Evolutionary conservation across 495 filamentous ascomycete species (phyloP).

Genomic region (Penicillium atrosanguineum): DNA sequence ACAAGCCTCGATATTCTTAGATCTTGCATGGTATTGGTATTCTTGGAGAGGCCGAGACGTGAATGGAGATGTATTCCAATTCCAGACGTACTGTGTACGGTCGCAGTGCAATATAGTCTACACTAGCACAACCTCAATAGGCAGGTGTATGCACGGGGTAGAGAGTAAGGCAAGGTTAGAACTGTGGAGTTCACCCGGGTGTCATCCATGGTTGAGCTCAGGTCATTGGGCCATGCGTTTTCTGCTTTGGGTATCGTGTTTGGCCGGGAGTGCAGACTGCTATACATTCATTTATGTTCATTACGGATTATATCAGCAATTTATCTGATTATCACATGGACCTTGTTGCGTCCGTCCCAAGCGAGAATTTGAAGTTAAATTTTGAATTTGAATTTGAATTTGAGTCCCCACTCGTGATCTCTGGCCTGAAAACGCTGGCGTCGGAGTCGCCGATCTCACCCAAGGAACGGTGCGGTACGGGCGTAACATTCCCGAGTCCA

Average conservation of each 20-base stretch:
- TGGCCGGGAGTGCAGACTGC: neutral
- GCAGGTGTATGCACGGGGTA: no score
- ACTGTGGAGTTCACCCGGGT: neutral
- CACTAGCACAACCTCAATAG: no score
- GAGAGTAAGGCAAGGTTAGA: neutral
- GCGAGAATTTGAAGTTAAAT: no score
- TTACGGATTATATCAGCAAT: neutral
- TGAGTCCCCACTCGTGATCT: no score
- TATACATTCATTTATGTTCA: neutral
- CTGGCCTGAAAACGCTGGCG: neutral
- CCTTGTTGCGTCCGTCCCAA: no score
- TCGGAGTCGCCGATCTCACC: neutral
- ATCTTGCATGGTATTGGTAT: no score
- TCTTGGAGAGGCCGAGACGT: neutral
- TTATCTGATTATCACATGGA: neutral
- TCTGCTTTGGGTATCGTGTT: neutral
- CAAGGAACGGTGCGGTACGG: neutral
- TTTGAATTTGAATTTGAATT: no score
- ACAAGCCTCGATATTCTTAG: no score
- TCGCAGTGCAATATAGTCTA: neutral
- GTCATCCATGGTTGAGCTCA: neutral
- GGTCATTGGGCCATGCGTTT: neutral
- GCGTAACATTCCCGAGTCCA: neutral
- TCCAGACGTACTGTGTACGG: no score
- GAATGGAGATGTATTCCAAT: no score